These are phyloP conservation scores for Chenopodium quinoa DNA, from an alignment of 148 eudicot species.

Conservation along the genomic window DNA sequence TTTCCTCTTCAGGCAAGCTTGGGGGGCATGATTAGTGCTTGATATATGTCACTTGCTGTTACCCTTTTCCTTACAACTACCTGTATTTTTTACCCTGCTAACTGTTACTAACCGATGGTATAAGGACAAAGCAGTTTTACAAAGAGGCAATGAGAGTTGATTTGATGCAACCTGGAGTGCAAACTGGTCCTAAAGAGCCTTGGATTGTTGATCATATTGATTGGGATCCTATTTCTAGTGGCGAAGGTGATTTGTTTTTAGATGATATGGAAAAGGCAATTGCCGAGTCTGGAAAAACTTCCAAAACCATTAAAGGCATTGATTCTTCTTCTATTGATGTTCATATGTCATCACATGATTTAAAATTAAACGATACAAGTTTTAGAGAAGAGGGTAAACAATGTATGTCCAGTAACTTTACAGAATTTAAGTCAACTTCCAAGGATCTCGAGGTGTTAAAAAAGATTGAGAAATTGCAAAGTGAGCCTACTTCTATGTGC, in stretches of 20 bases:
- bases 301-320: slow-evolving; percentile 49
- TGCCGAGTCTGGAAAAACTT: slow-evolving; percentile 39
- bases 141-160: slow-evolving; percentile 81
- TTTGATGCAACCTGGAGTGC: slow-evolving; percentile 44
- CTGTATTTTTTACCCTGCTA: slow-evolving; percentile 33
- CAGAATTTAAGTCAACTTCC: slow-evolving; percentile 9
- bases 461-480: slow-evolving; percentile 18
- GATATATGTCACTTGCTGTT: not conserved
- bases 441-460: slow-evolving; percentile 25
- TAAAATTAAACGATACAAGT: slow-evolving; percentile 38
- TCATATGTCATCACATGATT: slow-evolving; percentile 44
- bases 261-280: slow-evolving; percentile 87
- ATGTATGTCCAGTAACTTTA: slow-evolving; percentile 23
- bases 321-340: slow-evolving; percentile 41
- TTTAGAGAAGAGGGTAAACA: slow-evolving; percentile 18
- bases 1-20: not conserved
- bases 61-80: not conserved
- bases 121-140: slow-evolving; percentile 69
- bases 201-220: slow-evolving; percentile 54
- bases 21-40: not conserved
- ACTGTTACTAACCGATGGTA: slow-evolving; percentile 57
- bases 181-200: slow-evolving; percentile 39
- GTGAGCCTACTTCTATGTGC: slow-evolving; percentile 14
- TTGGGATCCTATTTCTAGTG: slow-evolving; percentile 97
- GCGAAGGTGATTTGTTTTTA: slow-evolving; percentile 84